Evolutionary conservation across 2,329 filamentous ascomycete genomes (phyloP), one percentile per base, ranked within the genome.

Genomic region (Coniella lustricola): DNA sequence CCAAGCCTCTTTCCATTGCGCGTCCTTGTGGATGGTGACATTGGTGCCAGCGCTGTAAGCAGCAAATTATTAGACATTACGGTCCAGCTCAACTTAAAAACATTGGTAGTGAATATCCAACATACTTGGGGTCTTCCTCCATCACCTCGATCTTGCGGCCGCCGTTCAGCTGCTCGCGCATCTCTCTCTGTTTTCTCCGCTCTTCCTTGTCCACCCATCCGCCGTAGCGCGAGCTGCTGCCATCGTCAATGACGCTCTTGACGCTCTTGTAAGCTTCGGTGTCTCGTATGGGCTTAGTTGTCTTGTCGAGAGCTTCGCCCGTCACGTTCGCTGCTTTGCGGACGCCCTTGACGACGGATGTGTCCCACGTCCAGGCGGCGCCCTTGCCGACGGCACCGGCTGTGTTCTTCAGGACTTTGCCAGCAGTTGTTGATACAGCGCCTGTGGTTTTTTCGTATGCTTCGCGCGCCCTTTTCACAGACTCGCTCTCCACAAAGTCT

Each of bases 1-100:
- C 93, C 93, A 98, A n/a, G 90, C 89, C 67, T 97, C 91, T 70
- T 95, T 96, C 89, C 91, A 97, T 18, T 87, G 87, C 13, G 93
- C 84, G 59, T 98, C 93, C 70, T 98, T 98, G 76, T 98, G 93
- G 1, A 98, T 66, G 1, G 91, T 97, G 42, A 98, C 74, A 62
- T 95, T 94, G 49, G 90, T 95, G 52, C 93, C 93, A 51, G 93
- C 93, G 50, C 93, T 96, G 57, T 14, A 20, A 22, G 35, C 44
- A 38, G 33, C 44, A 22, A 51, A 35, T 3, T 16, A 35, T 50
- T 52, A 55, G 44, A 33, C 44, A 56, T 71, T 63, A 69, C 65
- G 14, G 17, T 37, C 44, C 20, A 29, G 18, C 33, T 49, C 35
- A 42, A 43, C 12, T 13, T 10, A 47, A 17, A 33, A 48, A 62